phyloP scores from a whole-genome alignment of 768 basidiomycete genomes.

The Zangia roseola region DNA sequence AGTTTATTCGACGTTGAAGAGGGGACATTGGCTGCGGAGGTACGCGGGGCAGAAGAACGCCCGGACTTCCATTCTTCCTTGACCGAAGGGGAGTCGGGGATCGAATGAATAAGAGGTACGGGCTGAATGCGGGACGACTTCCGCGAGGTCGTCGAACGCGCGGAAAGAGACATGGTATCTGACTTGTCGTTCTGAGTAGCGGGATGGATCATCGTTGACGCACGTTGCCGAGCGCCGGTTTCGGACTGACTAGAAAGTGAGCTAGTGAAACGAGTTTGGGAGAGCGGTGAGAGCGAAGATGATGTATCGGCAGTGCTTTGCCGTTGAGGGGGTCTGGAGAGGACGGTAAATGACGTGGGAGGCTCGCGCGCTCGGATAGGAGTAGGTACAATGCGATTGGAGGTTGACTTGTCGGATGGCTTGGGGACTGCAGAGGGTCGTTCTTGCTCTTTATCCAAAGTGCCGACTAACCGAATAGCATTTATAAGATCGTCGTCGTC shows the following conservation, averaged over 20 bases:
- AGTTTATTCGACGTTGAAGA: constrained; percentile 13
- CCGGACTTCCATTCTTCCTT: constrained; percentile 19
- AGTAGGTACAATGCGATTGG: constrained; percentile 44
- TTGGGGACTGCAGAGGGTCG: constrained; percentile 4
- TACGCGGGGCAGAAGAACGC: constrained; percentile 9
- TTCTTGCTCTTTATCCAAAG: constrained; percentile 25
- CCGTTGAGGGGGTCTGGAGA: constrained; percentile 51
- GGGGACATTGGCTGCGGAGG: constrained; percentile 5
- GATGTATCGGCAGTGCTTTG: constrained; percentile 24
- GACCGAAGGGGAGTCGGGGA: constrained; percentile 34
- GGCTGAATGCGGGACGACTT: constrained; percentile 26
- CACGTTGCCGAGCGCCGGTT: constrained; percentile 11
- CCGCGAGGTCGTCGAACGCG: constrained; percentile 22
- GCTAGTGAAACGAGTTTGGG: constrained; percentile 1
- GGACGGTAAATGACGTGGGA: constrained; percentile 59
- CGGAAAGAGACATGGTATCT: constrained; percentile 25
- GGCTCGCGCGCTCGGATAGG: constrained; percentile 57
- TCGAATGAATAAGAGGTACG: constrained; percentile 31
- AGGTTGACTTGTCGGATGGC: not conserved
- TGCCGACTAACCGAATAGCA: constrained; percentile 31
- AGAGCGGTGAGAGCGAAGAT: constrained; percentile 8
- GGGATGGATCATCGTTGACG: constrained; percentile 4
- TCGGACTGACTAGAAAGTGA: constrained; percentile 14
- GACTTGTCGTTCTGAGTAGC: constrained; percentile 25
- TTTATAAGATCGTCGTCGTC: constrained; percentile 32